phyloP scores from a whole-genome alignment of 495 filamentous ascomycete genomes.

The Aspergillus kassunensis region DNA sequence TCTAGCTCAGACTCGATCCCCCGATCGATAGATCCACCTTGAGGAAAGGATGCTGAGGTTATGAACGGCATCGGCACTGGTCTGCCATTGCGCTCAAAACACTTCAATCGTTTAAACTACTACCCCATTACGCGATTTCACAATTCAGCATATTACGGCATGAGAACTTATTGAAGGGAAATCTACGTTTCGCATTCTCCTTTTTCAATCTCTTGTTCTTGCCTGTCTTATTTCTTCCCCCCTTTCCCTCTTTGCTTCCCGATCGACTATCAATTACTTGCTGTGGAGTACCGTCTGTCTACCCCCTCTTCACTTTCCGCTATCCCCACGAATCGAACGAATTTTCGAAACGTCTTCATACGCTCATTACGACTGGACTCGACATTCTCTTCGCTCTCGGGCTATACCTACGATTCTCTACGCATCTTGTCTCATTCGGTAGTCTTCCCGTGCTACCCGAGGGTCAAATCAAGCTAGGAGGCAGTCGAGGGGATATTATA shows the following conservation, averaged over 20 bases:
- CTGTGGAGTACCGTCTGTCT: constrained; percentile 21
- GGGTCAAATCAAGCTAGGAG: background rate
- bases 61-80: constrained; percentile 46
- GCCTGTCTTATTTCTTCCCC: constrained; percentile 16
- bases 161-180: constrained; percentile 27
- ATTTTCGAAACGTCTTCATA: constrained; percentile 36
- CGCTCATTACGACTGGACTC: constrained; percentile 37
- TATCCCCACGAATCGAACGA: constrained; percentile 37
- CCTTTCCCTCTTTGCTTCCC: constrained; percentile 14
- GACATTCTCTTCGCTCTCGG: constrained; percentile 22
- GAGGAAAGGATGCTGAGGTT: constrained; percentile 43
- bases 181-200: constrained; percentile 19
- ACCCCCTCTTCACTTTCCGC: constrained; percentile 18
- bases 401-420: constrained; percentile 7
- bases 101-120: constrained; percentile 23
- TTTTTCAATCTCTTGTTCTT: constrained; percentile 16
- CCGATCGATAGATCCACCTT: constrained; percentile 11
- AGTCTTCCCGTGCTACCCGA: constrained; percentile 3
- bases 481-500: constrained; percentile 6
- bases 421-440: background rate
- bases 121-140: constrained; percentile 20
- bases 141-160: constrained; percentile 23
- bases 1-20: constrained; percentile 12
- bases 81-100: constrained; percentile 46
- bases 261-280: constrained; percentile 17